Base-by-base conservation (phyloP, 2,329 filamentous ascomycete species). In the Fusarium sp. region DNA sequence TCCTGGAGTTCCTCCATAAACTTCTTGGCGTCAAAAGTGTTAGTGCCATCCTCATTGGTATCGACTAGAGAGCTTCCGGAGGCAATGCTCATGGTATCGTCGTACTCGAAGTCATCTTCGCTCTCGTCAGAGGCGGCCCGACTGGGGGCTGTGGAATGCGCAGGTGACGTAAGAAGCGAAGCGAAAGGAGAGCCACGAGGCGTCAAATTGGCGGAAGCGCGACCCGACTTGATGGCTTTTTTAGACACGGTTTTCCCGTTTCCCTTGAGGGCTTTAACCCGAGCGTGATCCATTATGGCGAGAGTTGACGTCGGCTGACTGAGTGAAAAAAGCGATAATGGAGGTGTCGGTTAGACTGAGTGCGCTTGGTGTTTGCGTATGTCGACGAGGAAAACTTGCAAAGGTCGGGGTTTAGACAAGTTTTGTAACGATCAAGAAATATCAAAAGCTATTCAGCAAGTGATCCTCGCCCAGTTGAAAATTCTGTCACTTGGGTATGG, bases 161-260 rank as follows among this genome's bases (percentile, higher is more conserved):
- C 82, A 20, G 88, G 87, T 46, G 89, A 91, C 61, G 84, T 84
- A 43, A 83, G 78, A 8, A 87, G 83, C 8, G 90, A 92, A 69
- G 82, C 84, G 29, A 83, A 82, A 45, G 89, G 88, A 18, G 89
- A 92, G 32, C 83, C 83, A 60, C 85, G 83, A 34, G 87, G 86
- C 3, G 90, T 91, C 62, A 82, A 82, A 47, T 81, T 82, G 58
- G 85, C 85, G 8, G 88, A 91, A n/a, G 84, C 85, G 30, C 86
- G 83, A n/a, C 86, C 85, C 6, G 85, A 86, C 65, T 86, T 85
- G 44, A 84, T 83, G 24, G 90, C 89, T 79, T 93, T 93, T 74
- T 85, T 86, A 48, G 91, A 93, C 34, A 88, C 81, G 18, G 91
- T 94, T 83, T 94, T 94, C 77, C 88, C 87, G 81, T 88, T 90